phyloP scores from a whole-genome alignment of 2,329 filamentous ascomycete species.

The Diaporthe nobilis region DNA sequence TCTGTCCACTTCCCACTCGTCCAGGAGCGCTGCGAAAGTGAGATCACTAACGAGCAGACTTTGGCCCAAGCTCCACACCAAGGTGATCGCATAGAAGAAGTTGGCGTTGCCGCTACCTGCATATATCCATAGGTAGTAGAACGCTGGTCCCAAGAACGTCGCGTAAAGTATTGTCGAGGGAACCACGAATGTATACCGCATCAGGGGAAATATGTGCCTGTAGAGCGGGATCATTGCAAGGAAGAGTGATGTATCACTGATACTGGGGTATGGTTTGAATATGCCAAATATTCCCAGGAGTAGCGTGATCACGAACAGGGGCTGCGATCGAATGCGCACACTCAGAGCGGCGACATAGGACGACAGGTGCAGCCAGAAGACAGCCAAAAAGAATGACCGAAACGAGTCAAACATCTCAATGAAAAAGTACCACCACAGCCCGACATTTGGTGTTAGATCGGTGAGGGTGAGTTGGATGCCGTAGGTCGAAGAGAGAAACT shows the following conservation, averaged over 20 bases:
- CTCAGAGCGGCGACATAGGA: constrained; percentile 91
- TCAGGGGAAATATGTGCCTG: constrained; percentile 91
- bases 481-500: constrained; percentile 91
- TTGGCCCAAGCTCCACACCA: constrained; percentile 96
- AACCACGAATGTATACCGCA: constrained; percentile 93
- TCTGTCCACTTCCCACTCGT: constrained; percentile 93
- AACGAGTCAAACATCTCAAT: constrained; percentile 99
- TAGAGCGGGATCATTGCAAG: constrained; percentile 87
- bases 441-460: constrained; percentile 94
- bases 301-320: constrained; percentile 87
- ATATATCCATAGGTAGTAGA: constrained; percentile 98
- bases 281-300: constrained; percentile 91
- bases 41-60: constrained; percentile 90
- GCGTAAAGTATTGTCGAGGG: constrained; percentile 88
- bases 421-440: constrained; percentile 99
- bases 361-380: constrained; percentile 96
- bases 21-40: constrained; percentile 88
- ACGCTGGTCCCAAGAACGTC: constrained; percentile 90
- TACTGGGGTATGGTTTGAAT: constrained; percentile 97
- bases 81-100: constrained; percentile 98
- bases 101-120: constrained; percentile 98
- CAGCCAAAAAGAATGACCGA: constrained; percentile 94
- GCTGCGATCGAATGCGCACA: constrained; percentile 86
- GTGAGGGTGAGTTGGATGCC: constrained; percentile 92
- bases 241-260: constrained; percentile 90